Base-by-base conservation (phyloP, 495 filamentous ascomycete genomes). In the Lasiosphaeris hirsuta region DNA sequence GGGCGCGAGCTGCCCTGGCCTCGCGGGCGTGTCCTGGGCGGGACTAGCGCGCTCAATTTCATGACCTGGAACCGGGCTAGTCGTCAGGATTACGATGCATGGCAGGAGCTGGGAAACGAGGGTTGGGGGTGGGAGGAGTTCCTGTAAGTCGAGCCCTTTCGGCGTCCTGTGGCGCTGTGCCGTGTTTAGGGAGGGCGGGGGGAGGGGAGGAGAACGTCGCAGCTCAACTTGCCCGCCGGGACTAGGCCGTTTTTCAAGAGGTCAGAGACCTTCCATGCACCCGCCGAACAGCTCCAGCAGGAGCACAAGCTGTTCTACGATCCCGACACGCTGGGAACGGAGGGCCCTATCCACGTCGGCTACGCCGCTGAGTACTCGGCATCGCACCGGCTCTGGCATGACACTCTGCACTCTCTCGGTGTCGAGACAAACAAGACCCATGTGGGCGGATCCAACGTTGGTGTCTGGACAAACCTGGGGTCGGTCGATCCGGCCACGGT, bases 101-200 rank as follows among this genome's bases (percentile, higher is more conserved):
- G 84, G 83, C 73, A 75, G 45, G 72, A 75, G 13, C 72, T 82
- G 17, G 82, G 83, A 7, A 80, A 80, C 18, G 56, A 64, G 2
- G 81, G 81, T 1, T 86, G 83, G 84, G 78, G 72, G 36, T 85
- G 83, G 82, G 72, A 84, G 6, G 68, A 63, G 14, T 61, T 84
- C 34, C 60, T 77, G 69, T 74, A 33, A 64, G 75, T 71, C 42
- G 40, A 41, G n/a, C 18, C 23, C 14, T 6, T 13, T 44, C 17
- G 13, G 47, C 38, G 30, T 44, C n/a, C n/a, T 58, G 23, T 19
- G 18, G 9, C 15, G 10, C 4, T 49, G 19, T 36, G 23, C 9
- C 6, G 3, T 15, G 39, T 41, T n/a, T n/a, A n/a, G n/a, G n/a
- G n/a, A n/a, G n/a, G n/a, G n/a, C n/a, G n/a, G n/a, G n/a, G n/a